Conservation (phyloP, 2,329 filamentous ascomycete genomes). For the Dactylonectria estremocensis region DNA sequence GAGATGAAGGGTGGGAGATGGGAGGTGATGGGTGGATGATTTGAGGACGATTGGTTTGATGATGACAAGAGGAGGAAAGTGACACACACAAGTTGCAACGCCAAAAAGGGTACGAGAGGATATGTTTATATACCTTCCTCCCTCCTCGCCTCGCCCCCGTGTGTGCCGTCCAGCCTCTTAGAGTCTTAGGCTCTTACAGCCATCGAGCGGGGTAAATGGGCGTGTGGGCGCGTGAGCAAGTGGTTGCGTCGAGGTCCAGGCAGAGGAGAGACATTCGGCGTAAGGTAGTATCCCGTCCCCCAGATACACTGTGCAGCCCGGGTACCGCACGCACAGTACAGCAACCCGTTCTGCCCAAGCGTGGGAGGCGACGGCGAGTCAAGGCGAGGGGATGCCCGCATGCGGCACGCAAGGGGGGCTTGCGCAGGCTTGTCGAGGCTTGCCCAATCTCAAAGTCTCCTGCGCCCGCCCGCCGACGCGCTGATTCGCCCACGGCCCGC, state of each 20-base stretch:
- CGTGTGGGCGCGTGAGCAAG: constrained; percentile 38
- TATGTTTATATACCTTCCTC: constrained; percentile 28
- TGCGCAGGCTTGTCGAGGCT: not conserved
- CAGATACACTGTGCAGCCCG: no score
- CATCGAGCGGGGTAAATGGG: constrained; percentile 45
- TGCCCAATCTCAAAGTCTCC: constrained; percentile 9
- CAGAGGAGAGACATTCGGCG: not conserved
- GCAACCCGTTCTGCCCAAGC: no score
- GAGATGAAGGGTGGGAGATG: not conserved
- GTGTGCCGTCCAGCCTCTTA: constrained; percentile 25
- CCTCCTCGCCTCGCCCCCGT: not conserved
- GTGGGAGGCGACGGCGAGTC: no score
- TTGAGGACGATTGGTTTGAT: not conserved
- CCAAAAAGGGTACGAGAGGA: constrained; percentile 10
- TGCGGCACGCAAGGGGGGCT: not conserved
- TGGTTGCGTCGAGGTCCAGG: constrained; percentile 15
- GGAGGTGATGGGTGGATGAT: constrained; percentile 1
- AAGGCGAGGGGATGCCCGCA: no score
- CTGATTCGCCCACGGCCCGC: not conserved
- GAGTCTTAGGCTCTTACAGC: not conserved
- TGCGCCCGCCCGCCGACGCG: not conserved
- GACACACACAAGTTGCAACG: constrained; percentile 13
- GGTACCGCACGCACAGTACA: no score
- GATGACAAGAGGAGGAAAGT: constrained; percentile 36
- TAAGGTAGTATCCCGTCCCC: not conserved